Evolutionary conservation across 306 rosid genomes (phyloP).

Genomic region (Mimosa pudica): DNA sequence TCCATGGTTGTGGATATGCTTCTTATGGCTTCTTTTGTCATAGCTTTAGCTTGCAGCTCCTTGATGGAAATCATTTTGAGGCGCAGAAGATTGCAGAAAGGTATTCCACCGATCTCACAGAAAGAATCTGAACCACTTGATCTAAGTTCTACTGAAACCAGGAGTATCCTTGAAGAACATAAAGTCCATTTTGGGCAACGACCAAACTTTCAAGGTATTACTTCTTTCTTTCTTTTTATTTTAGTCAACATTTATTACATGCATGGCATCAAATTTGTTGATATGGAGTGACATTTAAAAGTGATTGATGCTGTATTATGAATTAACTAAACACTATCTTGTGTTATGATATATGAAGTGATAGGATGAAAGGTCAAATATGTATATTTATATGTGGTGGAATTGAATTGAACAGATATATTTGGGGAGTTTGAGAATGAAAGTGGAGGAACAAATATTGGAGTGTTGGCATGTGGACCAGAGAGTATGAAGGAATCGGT

Average conservation of each 20-base stretch:
- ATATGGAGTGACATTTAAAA: background rate
- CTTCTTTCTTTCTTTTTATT: background rate
- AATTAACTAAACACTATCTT: background rate
- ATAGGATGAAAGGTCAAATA: background rate
- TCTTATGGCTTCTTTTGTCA: slow-evolving; percentile 56
- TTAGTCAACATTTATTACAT: background rate
- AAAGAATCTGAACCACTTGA: slow-evolving; percentile 44
- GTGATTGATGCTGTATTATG: background rate
- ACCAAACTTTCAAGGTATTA: slow-evolving; percentile 74
- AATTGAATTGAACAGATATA: slow-evolving; percentile 56
- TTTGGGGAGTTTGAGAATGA: slow-evolving; percentile 50
- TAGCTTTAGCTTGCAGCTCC: slow-evolving; percentile 51
- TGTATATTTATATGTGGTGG: background rate
- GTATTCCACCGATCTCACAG: slow-evolving; percentile 34
- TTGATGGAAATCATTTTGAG: slow-evolving; percentile 54
- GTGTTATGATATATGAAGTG: background rate
- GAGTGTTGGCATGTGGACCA: slow-evolving; percentile 84
- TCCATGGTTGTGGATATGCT: slow-evolving; percentile 70
- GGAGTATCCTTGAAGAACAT: slow-evolving; percentile 61
- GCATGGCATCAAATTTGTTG: background rate
- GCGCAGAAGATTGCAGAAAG: slow-evolving; percentile 68
- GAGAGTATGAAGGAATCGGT: slow-evolving; percentile 78
- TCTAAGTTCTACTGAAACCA: slow-evolving; percentile 49
- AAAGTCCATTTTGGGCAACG: slow-evolving; percentile 76
- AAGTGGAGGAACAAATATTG: slow-evolving; percentile 52